Base-by-base conservation (phyloP, 2,329 filamentous ascomycete genomes). In the Pyrenochaeta sp. region DNA sequence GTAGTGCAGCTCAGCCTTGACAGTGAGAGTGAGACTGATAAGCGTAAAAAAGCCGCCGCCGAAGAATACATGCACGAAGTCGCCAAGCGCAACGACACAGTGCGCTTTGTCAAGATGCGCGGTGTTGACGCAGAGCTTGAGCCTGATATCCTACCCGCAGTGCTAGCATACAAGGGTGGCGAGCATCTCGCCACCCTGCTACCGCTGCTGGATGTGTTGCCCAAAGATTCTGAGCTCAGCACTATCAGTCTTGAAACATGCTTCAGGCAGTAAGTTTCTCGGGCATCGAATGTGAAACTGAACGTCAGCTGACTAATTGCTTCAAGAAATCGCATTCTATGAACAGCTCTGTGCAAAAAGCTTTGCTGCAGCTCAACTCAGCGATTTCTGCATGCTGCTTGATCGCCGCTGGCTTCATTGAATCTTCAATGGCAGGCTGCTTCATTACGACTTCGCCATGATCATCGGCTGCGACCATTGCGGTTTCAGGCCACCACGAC, bases 61-160 rank as follows among this genome's bases (percentile, higher is more conserved):
- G 5, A 30, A 5, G 28, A 30, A 5, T 30, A 30, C 50, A 83
- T 99, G 68, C 80, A 84, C 51, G 90, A 90, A 1, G 84, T 98
- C 28, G 92, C 96, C 42, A 82, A 84, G 61, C 83, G 86, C 59
- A 83, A 97, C 73, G 84, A 87, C 24, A 85, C 88, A 9, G 86
- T 91, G 34, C 92, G 91, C 72, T 98, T 99, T 74, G 86, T 98
- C 80, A 96, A 94, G 80, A 86, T 98, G 47, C 90, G 96, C 78
- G 92, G 92, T 75, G 89, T 91, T 61, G 93, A 97, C 57, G 96
- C 97, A 37, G 93, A 98, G 76, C 97, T 98, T 83, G 92, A 97
- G 75, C 88, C 91, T 57, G 91, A 93, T 32, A 90, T 90, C 45
- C 91, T 97, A 1, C 95, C 95, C 0, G 92, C 95, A 3, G 83